Percentiles rank a stretch among this genome's conserved stretches.
phyloP scores from a whole-genome alignment of 371 early-diverging fungal species.

The Rhizopus stolonifer region DNA sequence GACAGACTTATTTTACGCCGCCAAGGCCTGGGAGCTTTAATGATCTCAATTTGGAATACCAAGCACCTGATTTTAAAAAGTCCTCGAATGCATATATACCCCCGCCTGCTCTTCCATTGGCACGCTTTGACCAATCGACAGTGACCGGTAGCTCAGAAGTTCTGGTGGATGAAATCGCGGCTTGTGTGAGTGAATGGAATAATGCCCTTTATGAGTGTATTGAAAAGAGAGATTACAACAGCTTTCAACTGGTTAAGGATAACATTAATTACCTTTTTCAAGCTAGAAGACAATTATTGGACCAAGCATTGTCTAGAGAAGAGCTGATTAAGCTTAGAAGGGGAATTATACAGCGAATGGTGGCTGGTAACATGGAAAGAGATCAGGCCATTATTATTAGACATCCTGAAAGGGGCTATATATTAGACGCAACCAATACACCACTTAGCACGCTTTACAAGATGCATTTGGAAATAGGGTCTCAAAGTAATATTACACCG shows the following conservation, averaged over 20 bases:
- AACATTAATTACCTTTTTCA: conserved; percentile 63
- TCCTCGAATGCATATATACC: conserved; percentile 16
- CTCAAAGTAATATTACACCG: neutral
- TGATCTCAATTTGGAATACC: conserved; percentile 18
- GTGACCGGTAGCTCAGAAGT: conserved; percentile 60
- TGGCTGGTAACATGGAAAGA: conserved; percentile 57
- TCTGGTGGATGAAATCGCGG: conserved; percentile 69
- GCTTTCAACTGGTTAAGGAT: conserved; percentile 55
- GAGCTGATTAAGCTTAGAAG: conserved; percentile 56
- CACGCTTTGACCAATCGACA: conserved; percentile 58
- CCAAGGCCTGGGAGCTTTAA: conserved; percentile 23
- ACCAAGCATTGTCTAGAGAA: conserved; percentile 64
- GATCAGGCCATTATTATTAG: conserved; percentile 61
- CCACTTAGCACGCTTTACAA: conserved; percentile 59
- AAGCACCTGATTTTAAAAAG: neutral
- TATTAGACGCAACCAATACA: conserved; percentile 57
- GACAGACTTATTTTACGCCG: neutral
- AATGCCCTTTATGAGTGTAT: conserved; percentile 54
- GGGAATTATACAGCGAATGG: conserved; percentile 60
- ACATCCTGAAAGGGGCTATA: conserved; percentile 62
- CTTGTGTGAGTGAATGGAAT: conserved; percentile 69
- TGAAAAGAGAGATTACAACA: conserved; percentile 51
- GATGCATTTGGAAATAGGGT: conserved; percentile 56
- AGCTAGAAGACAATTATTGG: conserved; percentile 67
- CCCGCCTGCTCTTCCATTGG: conserved; percentile 46